Evolutionary conservation across 441 rosid genomes (phyloP), one percentile per base, ranked within the genome.

Genomic region (Biscutella laevigata): DNA sequence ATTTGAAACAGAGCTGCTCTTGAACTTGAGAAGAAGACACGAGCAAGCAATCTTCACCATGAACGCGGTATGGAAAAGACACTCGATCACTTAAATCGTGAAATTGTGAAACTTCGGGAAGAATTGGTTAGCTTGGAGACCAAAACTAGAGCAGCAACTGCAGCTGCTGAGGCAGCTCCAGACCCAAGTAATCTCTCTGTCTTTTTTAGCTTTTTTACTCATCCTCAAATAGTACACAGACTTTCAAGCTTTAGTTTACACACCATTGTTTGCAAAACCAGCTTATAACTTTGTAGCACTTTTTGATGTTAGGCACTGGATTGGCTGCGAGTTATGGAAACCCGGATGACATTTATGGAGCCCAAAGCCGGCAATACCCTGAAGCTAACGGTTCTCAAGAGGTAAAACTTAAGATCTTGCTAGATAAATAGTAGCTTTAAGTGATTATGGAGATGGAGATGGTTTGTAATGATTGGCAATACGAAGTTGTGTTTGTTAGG

Each of bases 11-110:
- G 97, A 63, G 73, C 83, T 60, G 95, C 91, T 27, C 64, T 86
- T 64, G 91, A 82, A 53, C 39, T 8, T 33, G 97, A 89, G 86
- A 84, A 80, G 80, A 82, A 74, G 81, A 78, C 79, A 1, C 59
- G 53, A 17, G 81, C 74, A 3, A 75, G 78, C 52, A 84, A 89
- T 37, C 76, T 76, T 39, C 85, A 77, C 70, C 88, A 86, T 33
- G 70, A 73, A 24, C 71, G 73, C 19, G 71, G 70, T 20, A 75
- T 87, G 86, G 84, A 82, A 66, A 80, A 79, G 54, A 81, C 84
- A 35, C 67, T 71, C 51, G 37, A 60, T n/a, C 55, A 69, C 0
- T 12, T 90, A 42, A 60, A 71, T 22, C 69, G 43, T 13, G 95
- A 86, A 46, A 55, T 84, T 48, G 76, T 80, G 60, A 84, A 66